phyloP scores from a whole-genome alignment of 495 filamentous ascomycete genomes.

The Hyaloscypha hepaticicola region DNA sequence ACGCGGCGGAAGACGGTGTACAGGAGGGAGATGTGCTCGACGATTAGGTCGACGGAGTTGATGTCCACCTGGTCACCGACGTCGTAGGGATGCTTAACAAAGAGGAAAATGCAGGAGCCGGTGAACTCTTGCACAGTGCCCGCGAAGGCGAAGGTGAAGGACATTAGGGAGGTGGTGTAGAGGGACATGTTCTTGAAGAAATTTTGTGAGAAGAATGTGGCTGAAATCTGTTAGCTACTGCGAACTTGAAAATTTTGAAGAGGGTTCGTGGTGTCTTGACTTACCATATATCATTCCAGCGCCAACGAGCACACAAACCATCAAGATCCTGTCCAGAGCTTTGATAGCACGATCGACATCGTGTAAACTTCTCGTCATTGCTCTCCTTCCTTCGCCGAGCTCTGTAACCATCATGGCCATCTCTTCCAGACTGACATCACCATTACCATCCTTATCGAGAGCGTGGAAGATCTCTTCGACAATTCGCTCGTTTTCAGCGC shows the following conservation, averaged over 20 bases:
- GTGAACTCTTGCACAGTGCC: conserved; percentile 75
- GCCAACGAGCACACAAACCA: conserved; percentile 33
- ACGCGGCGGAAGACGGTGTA: conserved; percentile 75
- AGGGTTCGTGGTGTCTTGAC: neutral
- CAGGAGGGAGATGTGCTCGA: conserved; percentile 72
- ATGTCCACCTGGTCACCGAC: conserved; percentile 79
- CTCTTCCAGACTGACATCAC: conserved; percentile 73
- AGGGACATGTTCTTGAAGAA: conserved; percentile 45
- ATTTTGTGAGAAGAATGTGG: conserved; percentile 33
- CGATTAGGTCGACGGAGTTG: conserved; percentile 32
- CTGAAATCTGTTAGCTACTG: neutral
- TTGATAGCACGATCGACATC: conserved; percentile 80
- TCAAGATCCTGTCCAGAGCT: conserved; percentile 66
- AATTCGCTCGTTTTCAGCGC: conserved; percentile 52
- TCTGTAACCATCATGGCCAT: conserved; percentile 68
- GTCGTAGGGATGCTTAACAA: conserved; percentile 71
- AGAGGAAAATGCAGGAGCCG: conserved; percentile 78
- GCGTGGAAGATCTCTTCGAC: conserved; percentile 63
- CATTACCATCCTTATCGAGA: conserved; percentile 68
- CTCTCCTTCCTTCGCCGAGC: conserved; percentile 60
- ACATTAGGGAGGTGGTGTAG: conserved; percentile 40
- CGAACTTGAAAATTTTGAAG: no score
- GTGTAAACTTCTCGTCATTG: conserved; percentile 68
- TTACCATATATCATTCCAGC: conserved; percentile 25
- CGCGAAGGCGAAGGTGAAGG: conserved; percentile 73